Evolutionary conservation across 495 filamentous ascomycete genomes (phyloP), one percentile per base, ranked within the genome.

Genomic region (Penicillium egyptiacum): DNA sequence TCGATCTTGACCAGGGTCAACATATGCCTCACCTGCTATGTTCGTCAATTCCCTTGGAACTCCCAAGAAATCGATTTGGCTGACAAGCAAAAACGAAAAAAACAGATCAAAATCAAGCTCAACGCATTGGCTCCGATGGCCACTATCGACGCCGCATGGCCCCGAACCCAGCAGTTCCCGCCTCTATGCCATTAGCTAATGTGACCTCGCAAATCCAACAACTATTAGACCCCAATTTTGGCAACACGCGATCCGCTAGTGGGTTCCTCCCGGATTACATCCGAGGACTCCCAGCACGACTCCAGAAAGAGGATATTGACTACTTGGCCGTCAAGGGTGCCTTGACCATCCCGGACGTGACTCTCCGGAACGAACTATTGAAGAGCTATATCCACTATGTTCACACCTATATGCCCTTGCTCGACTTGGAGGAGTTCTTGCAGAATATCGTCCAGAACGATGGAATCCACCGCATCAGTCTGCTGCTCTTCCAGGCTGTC

Each of bases 331-430:
- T 79, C 62, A 92, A 93, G 72, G 89, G 88, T 1, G 91, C 89
- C 0, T 67, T 96, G 58, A 81, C 82, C 0, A 75, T 94, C 11
- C 91, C 91, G 0, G 80, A 83, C 35, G 70, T 77, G n/a, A 68
- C 66, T 2, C 68, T 93, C 28, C 85, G 90, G 63, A 89, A 85
- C 68, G 90, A 88, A 50, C 72, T 94, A 25, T 71, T 96, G 5
- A 83, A 84, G 57, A 82, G 82, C 20, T 93, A 91, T 65, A 78
- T 92, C 50, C 87, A 93, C 66, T 94, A 86, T 70, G 90, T 94
- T 7, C 86, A 96, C 64, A 89, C 90, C 5, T 93, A 88, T 69
- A 93, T 94, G 89, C 91, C 91, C n/a, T 75, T 93, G 25, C 63
- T 96, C 47, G 89, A 96, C 58, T 70, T 91, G 56, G 81, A 87